Percentiles rank a stretch among this genome's conserved stretches.
These are phyloP conservation scores for Camelina neglecta DNA, from an alignment of 345 rosid species.

Conservation along the genomic window DNA sequence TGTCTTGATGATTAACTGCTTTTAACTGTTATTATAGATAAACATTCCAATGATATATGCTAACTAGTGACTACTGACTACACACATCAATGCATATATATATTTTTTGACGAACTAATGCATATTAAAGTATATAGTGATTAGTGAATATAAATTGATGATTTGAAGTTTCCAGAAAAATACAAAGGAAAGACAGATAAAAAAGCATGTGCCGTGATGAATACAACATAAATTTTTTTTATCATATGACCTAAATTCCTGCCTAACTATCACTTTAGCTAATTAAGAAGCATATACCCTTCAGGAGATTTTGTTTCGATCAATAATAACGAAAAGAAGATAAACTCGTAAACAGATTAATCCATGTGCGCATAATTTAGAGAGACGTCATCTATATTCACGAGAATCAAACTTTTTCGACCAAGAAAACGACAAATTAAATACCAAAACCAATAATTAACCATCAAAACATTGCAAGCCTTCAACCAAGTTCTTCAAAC, in stretches of 20 bases:
- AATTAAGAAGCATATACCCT: conserved; percentile 27
- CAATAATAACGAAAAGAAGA: background rate
- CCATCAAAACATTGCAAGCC: conserved; percentile 29
- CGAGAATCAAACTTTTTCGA: conserved; percentile 12
- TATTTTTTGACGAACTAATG: background rate
- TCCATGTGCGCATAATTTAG: conserved; percentile 16
- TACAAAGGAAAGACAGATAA: background rate
- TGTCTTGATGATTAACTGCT: background rate
- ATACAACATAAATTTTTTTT: background rate
- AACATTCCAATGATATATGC: conserved; percentile 9
- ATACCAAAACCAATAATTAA: conserved; percentile 16
- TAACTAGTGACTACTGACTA: background rate
- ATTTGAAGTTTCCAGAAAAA: conserved; percentile 32
- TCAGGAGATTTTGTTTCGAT: background rate
- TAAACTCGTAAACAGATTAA: background rate
- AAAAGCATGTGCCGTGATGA: conserved; percentile 26
- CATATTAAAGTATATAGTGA: conserved; percentile 11
- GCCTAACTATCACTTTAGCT: conserved; percentile 36
- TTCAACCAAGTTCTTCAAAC: conserved; percentile 39
- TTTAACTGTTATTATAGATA: background rate
- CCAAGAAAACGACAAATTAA: background rate
- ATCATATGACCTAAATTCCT: conserved; percentile 22
- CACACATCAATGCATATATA: background rate
- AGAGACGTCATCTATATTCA: background rate
- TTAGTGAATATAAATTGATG: background rate